A percentile compares a stretch with the other conserved stretches of the same genome.
phyloP scores from a whole-genome alignment of 805 yeast species.

The Debaryomyces prosopidis region DNA sequence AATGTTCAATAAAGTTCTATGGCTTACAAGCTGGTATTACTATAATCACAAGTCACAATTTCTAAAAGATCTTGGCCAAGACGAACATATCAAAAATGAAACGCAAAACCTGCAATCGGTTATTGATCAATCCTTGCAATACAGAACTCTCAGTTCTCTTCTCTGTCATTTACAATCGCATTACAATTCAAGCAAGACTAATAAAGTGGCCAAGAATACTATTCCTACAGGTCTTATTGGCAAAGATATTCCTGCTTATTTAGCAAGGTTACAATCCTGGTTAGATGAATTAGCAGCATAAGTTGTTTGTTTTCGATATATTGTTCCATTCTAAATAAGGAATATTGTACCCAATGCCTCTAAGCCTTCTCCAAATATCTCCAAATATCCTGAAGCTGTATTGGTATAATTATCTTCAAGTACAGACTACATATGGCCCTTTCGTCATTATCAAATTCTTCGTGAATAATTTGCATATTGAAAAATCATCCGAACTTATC shows the following conservation, averaged over 20 bases:
- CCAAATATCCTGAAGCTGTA: too few species aligned
- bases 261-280: conserved; percentile 17
- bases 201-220: conserved; percentile 29
- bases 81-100: too few species aligned
- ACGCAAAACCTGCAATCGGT: too few species aligned
- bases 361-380: too few species aligned
- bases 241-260: conserved; percentile 21
- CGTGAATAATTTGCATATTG: too few species aligned
- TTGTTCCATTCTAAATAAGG: too few species aligned
- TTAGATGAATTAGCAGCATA: background rate
- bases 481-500: too few species aligned
- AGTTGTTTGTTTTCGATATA: too few species aligned
- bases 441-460: too few species aligned
- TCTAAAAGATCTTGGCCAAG: conserved; percentile 9
- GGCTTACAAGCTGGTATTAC: conserved; percentile 60
- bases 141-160: conserved; percentile 12
- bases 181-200: conserved; percentile 31
- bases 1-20: conserved; percentile 64
- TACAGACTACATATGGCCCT: too few species aligned
- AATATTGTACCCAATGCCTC: too few species aligned
- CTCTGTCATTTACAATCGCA: conserved; percentile 29
- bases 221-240: conserved; percentile 36
- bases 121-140: background rate
- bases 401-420: too few species aligned
- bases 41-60: conserved; percentile 24